Evolutionary conservation across 1,284 basidiomycete species (phyloP), one percentile per base, ranked within the genome.

Genomic region (Psilocybe mexicana): DNA sequence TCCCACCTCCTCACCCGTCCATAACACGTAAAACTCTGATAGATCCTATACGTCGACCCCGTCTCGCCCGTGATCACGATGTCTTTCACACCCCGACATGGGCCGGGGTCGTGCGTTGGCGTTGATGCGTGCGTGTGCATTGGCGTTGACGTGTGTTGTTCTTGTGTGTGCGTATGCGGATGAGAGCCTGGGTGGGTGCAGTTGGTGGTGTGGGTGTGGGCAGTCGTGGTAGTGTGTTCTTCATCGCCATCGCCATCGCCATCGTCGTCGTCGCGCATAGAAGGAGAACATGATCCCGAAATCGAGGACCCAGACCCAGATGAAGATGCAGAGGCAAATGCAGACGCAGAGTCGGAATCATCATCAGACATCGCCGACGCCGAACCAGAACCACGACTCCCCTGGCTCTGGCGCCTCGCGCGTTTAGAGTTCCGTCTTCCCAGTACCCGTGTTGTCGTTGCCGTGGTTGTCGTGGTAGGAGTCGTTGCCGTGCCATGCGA

Each of bases 1-100:
- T 90, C 88, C 80, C 84, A 88, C 42, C 74, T 67, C 36, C 88
- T 79, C 14, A 90, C 75, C 28, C 87, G 83, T 3, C 88, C 88
- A 61, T 85, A 83, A 66, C 83, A 85, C 14, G 70, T 76, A 68
- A 80, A 88, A 26, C 38, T 46, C 46, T 54, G 52, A 28, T 46
- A 58, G n/a, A 38, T 26, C 3, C 43, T 14, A 6, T 44, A 50
- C 33, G 57, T 38, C 33, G 11, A 1, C 18, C 33, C 10, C 14
- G 35, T 57, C n/a, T 58, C 76, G 57, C 87, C 86, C 2, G 80
- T 82, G 63, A 88, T 70, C 43, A 86, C 73, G 46, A 84, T 79
- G 60, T 88, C 87, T 45, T 73, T 71, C 7, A 84, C 77, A 0
- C 85, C 85, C 35, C 74, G 68, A 58, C 86, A 87, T 1, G 67